Evolutionary conservation across 2,329 filamentous ascomycete genomes (phyloP).

Genomic region (Coniella lustricola): DNA sequence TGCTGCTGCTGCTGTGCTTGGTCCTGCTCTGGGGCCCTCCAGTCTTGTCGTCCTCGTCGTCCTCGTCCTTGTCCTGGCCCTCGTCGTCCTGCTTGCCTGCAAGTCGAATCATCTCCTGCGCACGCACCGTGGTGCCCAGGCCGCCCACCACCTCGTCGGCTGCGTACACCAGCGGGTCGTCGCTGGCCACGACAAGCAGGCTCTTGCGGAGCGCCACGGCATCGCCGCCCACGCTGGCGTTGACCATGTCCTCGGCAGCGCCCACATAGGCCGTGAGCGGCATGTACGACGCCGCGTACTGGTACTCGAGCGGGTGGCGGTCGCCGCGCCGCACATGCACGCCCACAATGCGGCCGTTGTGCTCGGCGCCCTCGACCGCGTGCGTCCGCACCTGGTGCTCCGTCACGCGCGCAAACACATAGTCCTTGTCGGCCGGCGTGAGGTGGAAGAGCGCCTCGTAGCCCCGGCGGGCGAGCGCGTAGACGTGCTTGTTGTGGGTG

Average conservation of each 20-base stretch:
- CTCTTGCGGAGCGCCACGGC: conserved; percentile 31
- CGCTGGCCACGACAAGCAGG: conserved; percentile 64
- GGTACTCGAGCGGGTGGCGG: conserved; percentile 66
- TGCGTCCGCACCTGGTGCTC: conserved; percentile 45
- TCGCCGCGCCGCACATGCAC: conserved; percentile 78
- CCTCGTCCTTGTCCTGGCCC: conserved; percentile 52
- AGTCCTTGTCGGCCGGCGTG: conserved; percentile 55
- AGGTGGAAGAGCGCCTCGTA: conserved; percentile 71
- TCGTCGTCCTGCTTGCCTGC: conserved; percentile 55
- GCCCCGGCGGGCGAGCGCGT: conserved; percentile 59
- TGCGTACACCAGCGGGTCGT: conserved; percentile 70
- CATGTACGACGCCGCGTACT: conserved; percentile 72
- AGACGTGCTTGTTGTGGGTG: conserved; percentile 39
- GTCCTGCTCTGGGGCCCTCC: too few species aligned
- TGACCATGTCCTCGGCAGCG: conserved; percentile 49
- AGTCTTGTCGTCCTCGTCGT: conserved; percentile 22
- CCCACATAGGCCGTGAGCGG: conserved; percentile 63
- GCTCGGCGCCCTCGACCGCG: conserved; percentile 34
- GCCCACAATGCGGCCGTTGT: conserved; percentile 54
- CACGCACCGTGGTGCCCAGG: conserved; percentile 38
- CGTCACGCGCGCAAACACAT: conserved; percentile 53
- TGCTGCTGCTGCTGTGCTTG: conserved; percentile 30
- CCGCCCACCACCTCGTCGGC: conserved; percentile 53
- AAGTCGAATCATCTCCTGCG: conserved; percentile 70
- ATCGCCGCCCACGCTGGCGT: conserved; percentile 33